Base-by-base conservation (phyloP, 2,329 filamentous ascomycete species). In the Mycosphaerella arachidis region DNA sequence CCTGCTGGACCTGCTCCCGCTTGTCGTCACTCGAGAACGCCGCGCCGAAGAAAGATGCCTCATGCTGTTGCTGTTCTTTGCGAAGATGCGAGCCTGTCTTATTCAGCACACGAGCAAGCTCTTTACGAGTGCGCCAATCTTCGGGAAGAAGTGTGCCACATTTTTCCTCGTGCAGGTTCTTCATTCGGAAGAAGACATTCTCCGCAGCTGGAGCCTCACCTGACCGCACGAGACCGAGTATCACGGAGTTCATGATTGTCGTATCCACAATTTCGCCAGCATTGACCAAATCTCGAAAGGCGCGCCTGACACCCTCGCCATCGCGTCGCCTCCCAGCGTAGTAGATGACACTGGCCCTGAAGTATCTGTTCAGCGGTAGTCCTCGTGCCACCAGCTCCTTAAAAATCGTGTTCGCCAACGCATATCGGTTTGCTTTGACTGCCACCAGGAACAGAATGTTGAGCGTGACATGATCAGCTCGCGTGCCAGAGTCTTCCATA, bases 391-490 rank as follows among this genome's bases (percentile, higher is more conserved):
- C 79, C 87, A 97, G 92, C 76, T 97, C 92, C 58, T 85, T 81
- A 67, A 92, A 86, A 10, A 97, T 84, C 77, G 91, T 90, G 68
- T 97, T 90, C 3, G 92, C 92, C 24, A 97, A 83, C 0, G 81
- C 79, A 66, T 89, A 96, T 70, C 95, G 94, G 43, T 90, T 89
- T 0, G 91, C 86, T 73, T 94, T 95, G 66, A 91, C 85, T 1
- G 94, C 91, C 10, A 91, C 84, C 70, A 97, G 90, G 68, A 96
- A 97, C 12, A 99, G 82, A 51, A 97, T 89, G 71, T 94, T 96
- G 75, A 99, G 95, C 0, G 93, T 96, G n/a, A 92, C 87, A 53
- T 85, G 81, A 67, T 89, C 89, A 37, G 84, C 87, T 66, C 78
- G 77, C 13, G 91, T 74, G 1, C 84, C 82, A 1, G 86, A 86